Percentiles rank a stretch among this genome's conserved stretches.
These are phyloP conservation scores for Leishmania aethiopica DNA, from an alignment of 208 protist genomes.

Conservation along the genomic window DNA sequence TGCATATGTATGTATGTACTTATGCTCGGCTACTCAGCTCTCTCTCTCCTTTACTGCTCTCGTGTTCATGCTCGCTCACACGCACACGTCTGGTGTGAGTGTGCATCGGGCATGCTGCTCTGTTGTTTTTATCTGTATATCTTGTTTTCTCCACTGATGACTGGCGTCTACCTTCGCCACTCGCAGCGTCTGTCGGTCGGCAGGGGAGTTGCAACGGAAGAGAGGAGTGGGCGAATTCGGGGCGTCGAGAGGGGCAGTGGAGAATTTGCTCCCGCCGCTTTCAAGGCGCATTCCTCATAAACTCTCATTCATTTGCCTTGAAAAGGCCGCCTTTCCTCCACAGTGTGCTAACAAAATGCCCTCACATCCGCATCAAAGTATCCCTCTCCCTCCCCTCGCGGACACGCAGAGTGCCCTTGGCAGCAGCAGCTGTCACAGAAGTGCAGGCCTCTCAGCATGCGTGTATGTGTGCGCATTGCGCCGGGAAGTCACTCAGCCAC, in stretches of 20 bases:
- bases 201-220: neutral
- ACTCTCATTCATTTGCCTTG: neutral
- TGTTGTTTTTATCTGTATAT: neutral
- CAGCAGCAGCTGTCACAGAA: neutral
- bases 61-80: neutral
- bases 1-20: neutral
- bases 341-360: neutral
- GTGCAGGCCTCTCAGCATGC: neutral
- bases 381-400: neutral
- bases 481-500: neutral
- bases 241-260: neutral
- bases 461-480: neutral
- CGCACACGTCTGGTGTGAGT: no score
- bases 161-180: neutral
- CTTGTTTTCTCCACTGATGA: neutral
- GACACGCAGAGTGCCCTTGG: neutral
- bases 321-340: neutral
- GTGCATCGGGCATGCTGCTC: neutral
- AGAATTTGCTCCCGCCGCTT: neutral
- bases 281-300: neutral
- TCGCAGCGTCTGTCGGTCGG: neutral
- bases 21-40: neutral
- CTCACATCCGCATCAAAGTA: neutral
- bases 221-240: neutral
- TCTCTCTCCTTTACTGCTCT: constrained; percentile 3